phyloP scores from a whole-genome alignment of 176 grass and related monocot species.

The Canna indica region DNA sequence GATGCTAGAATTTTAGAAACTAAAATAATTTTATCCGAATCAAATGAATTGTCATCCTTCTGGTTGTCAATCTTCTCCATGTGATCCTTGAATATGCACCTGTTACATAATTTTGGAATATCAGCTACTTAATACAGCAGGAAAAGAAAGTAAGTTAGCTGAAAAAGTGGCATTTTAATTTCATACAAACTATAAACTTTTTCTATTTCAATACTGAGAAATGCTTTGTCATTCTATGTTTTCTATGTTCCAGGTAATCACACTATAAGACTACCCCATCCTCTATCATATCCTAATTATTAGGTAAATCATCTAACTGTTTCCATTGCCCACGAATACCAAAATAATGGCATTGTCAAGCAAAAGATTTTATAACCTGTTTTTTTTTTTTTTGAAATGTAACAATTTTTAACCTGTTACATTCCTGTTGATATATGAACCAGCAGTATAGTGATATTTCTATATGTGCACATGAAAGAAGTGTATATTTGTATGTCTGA shows the following conservation, averaged over 20 bases:
- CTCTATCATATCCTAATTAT: background rate
- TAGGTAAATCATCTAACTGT: background rate
- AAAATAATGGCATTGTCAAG: background rate
- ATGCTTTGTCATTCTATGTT: too few species aligned
- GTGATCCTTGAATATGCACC: constrained; percentile 78
- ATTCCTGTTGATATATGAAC: background rate
- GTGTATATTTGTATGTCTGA: too few species aligned
- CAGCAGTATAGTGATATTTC: too few species aligned
- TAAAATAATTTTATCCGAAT: constrained; percentile 50
- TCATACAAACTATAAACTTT: background rate
- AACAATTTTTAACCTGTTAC: background rate
- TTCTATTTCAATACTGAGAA: background rate
- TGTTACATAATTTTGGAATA: constrained; percentile 24
- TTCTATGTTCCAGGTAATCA: background rate
- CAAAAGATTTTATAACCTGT: background rate
- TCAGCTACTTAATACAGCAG: background rate
- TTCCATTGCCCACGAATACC: too few species aligned
- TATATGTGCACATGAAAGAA: too few species aligned
- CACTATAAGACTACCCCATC: background rate
- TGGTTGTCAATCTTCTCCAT: constrained; percentile 35
- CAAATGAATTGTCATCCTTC: too few species aligned
- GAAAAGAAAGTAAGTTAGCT: background rate
- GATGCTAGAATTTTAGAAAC: constrained; percentile 47
- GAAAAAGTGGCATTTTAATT: background rate
- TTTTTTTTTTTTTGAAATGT: too few species aligned